Conservation (phyloP, 2,329 filamentous ascomycete species). For the Nectriaceae sp. region DNA sequence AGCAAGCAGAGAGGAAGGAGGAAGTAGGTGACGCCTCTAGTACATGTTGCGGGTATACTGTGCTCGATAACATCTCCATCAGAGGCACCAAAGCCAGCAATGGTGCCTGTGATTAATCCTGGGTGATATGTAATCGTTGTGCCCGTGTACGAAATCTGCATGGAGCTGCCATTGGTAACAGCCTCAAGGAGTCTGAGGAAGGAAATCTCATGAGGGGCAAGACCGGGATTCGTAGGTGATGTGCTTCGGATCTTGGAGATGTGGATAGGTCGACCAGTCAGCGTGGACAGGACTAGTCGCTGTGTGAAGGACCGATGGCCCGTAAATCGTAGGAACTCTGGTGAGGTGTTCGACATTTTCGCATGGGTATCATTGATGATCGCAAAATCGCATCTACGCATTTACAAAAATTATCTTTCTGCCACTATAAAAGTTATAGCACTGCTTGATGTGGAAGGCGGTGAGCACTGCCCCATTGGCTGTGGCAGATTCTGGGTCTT, state of each 20-base stretch:
- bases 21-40: conserved; percentile 87
- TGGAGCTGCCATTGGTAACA: conserved; percentile 90
- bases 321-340: conserved; percentile 73
- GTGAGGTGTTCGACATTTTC: conserved; percentile 46
- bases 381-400: conserved; percentile 18
- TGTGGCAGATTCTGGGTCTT: conserved; percentile 22
- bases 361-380: conserved; percentile 24
- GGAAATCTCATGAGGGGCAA: conserved; percentile 90
- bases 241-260: conserved; percentile 92
- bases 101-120: conserved; percentile 85
- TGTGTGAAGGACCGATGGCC: conserved; percentile 81
- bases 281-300: conserved; percentile 84
- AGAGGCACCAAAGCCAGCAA: conserved; percentile 71
- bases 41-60: conserved; percentile 74
- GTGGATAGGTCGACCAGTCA: conserved; percentile 86
- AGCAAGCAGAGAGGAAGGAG: conserved; percentile 85
- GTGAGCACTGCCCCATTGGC: conserved; percentile 18
- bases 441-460: conserved; percentile 29
- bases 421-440: conserved; percentile 27
- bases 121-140: conserved; percentile 91
- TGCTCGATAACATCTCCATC: conserved; percentile 78
- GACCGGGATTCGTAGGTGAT: conserved; percentile 83
- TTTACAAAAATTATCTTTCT: conserved; percentile 41
- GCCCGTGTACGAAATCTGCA: conserved; percentile 96
- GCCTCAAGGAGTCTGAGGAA: conserved; percentile 93